A percentile compares a stretch with the other conserved stretches of the same genome.
Evolutionary conservation across 78 protist species (phyloP).

Genomic region (Tieghemostelium lacteum): DNA sequence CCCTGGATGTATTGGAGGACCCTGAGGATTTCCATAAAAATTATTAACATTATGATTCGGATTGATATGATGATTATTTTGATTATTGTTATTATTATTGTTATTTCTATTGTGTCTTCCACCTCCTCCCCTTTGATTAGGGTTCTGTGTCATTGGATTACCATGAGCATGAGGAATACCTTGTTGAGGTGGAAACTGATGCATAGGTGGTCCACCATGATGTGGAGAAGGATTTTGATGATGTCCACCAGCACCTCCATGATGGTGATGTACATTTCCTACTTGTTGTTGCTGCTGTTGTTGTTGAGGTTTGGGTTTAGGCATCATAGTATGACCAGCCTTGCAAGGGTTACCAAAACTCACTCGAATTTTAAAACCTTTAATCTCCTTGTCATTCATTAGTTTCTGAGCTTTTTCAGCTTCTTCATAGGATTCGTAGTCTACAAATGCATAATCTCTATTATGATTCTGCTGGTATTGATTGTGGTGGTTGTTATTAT

Average conservation of each 20-base stretch:
- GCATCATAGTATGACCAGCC: constrained; percentile 24
- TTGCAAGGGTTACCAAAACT: constrained; percentile 72
- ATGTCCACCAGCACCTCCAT: background rate
- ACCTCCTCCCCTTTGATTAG: no score
- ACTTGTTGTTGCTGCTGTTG: background rate
- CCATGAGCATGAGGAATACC: background rate
- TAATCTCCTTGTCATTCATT: constrained; percentile 61
- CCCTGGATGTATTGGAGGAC: no score
- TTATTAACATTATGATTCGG: no score
- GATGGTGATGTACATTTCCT: background rate
- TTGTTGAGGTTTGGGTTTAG: background rate
- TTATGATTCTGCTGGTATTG: constrained; percentile 35
- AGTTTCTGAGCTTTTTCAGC: constrained; percentile 68
- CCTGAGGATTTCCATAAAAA: no score
- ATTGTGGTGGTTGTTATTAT: no score
- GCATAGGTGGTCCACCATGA: background rate
- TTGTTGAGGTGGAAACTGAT: background rate
- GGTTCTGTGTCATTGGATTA: background rate
- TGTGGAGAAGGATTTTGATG: background rate
- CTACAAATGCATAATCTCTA: constrained; percentile 70
- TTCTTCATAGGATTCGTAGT: constrained; percentile 39
- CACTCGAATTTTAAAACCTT: constrained; percentile 59
- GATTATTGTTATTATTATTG: no score
- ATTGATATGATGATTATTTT: no score
- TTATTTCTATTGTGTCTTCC: no score